Base-by-base conservation (phyloP, 1,139 yeast genomes). In the Zygosaccharomyces sapae region DNA sequence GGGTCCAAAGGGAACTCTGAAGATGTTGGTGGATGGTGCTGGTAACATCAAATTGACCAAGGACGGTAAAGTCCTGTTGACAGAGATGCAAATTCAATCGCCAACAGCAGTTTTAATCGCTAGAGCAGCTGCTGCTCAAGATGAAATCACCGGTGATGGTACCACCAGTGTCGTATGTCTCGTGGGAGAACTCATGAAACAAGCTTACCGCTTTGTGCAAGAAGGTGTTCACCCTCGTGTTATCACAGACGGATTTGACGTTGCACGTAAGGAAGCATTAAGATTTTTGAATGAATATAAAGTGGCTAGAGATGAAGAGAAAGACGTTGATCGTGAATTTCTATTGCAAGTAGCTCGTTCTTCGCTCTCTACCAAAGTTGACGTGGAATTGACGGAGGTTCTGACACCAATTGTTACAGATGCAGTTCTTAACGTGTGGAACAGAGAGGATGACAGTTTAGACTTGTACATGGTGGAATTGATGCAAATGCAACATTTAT, bases 71-170 rank as follows among this genome's bases (percentile, higher is more conserved):
- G 97, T 94, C 9, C 74, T 92, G 54, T 73, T 92, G 52, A 80
- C 88, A 25, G 98, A 92, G 66, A 92, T 92, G 99, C 99, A 94
- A 70, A 94, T 92, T 68, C 97, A 92, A 68, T 92, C 92, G 57
- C 99, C 99, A n/a, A 94, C 99, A 2, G 99, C 99, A 0, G 95
- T 92, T 33, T 86, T 94, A 95, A 92, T 92, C 73, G 95, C 98
- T 3, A 77, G 97, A 55, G 98, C 97, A 8, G 99, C 99, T 45
- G 83, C 96, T 42, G 97, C 98, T 0, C 99, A 92, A 70, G 99
- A 92, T 68, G 98, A 92, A 67, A 89, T 94, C 65, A 87, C 98
- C 10, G 99, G 99, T 45, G 99, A 92, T 67, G 99, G 99, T 55
- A 94, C 99, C 49, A 92, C 98, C n/a, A 86, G 96, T 1, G 98